Base-by-base conservation (phyloP, 352 stramenopile genomes). In the Aphanomyces invadans region DNA sequence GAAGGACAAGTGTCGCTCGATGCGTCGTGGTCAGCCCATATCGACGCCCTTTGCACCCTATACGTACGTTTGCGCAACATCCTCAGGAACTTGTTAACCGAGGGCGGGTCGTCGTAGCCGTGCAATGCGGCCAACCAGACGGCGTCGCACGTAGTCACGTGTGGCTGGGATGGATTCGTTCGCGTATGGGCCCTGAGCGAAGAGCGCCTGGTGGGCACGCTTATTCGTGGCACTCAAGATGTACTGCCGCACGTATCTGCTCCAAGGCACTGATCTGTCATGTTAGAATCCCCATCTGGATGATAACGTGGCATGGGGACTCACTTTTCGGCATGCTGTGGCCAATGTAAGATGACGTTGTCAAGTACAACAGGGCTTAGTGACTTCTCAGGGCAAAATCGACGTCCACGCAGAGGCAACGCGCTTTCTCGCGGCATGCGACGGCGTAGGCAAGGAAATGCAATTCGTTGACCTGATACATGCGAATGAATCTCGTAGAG, bases 111-210 rank as follows among this genome's bases (percentile, higher is more conserved):
- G n/a, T n/a, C n/a, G 26, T 53, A 65, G 57, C 25, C 57, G 19
- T 65, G 57, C 57, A 53, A 42, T 53, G 42, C 33, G 1, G 57
- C n/a, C 2, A 36, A 36, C 17, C 42, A 55, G 12, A 15, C 26
- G 11, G 31, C 57, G 39, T 25, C 44, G 23, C 28, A 38, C 7
- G 4, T 65, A 1, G 33, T 65, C 7, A 57, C 60, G 21, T 67
- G 60, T 48, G 60, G 60, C n/a, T 28, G 48, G 21, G 60, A 67
- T n/a, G 60, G 60, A 2, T 57, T 57, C 36, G 49, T 57, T 4
- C 49, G 49, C 4, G 49, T 32, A 26, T 57, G 49, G 49, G 49
- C 21, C 19, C 25, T 57, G 19, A 10, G 4, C 12, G 49, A 32
- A 32, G 49, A 57, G 29, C 21, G 29, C 0, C 17, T 57, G 17